Conservation (phyloP, 1,139 yeast species). For the Geotrichum candidum region DNA sequence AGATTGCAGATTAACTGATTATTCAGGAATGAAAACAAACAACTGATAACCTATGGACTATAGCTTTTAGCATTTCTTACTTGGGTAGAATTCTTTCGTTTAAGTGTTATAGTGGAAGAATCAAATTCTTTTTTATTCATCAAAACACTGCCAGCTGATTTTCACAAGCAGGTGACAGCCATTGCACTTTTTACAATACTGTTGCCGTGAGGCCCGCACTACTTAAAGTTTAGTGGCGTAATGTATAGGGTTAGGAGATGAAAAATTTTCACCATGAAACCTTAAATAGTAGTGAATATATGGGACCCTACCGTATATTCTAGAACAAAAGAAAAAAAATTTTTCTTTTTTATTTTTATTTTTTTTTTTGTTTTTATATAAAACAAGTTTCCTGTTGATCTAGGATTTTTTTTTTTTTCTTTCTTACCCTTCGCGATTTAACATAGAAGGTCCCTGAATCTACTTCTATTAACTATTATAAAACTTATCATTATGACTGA, state of each 20-base stretch:
- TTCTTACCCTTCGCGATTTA: background rate
- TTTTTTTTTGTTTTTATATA: background rate
- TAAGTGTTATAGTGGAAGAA: background rate
- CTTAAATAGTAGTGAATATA: background rate
- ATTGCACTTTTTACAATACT: background rate
- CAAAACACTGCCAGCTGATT: background rate
- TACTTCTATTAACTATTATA: background rate
- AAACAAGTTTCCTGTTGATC: background rate
- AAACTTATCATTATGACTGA: constrained; percentile 13
- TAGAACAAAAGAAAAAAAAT: background rate
- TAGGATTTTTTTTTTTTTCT: background rate
- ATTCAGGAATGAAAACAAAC: background rate
- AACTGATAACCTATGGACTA: background rate
- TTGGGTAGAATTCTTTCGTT: background rate
- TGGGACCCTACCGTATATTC: background rate
- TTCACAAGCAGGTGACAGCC: background rate
- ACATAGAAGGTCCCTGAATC: constrained; percentile 7
- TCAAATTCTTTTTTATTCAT: too few species aligned
- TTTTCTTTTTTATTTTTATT: background rate
- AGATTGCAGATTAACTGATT: background rate
- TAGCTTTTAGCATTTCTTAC: background rate
- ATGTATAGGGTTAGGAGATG: background rate
- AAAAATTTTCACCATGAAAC: background rate
- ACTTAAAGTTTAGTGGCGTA: background rate
- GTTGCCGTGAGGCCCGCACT: background rate